Percentiles rank a stretch among this genome's conserved stretches.
Evolutionary conservation across 768 basidiomycete species (phyloP).

Genomic region (Auriscalpium vulgare): DNA sequence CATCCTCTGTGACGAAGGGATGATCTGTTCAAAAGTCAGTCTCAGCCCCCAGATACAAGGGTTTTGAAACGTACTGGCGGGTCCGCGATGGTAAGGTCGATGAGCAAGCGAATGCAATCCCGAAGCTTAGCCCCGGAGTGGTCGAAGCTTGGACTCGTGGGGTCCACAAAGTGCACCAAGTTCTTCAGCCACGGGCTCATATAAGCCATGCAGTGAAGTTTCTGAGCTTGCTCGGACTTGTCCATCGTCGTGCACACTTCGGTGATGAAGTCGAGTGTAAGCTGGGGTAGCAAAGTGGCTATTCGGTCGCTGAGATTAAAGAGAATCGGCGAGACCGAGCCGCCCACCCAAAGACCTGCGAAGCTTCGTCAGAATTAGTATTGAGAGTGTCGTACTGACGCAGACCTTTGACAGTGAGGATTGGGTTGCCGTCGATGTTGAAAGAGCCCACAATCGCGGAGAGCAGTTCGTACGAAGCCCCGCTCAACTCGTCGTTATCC

Average conservation of each 20-base stretch:
- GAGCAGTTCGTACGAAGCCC: constrained; percentile 73
- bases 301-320: constrained; percentile 62
- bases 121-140: constrained; percentile 67
- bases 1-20: constrained; percentile 56
- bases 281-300: constrained; percentile 65
- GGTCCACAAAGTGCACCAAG: constrained; percentile 60
- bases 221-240: constrained; percentile 39
- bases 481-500: constrained; percentile 68
- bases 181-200: constrained; percentile 88
- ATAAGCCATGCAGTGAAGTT: constrained; percentile 71
- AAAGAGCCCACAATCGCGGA: constrained; percentile 69
- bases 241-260: constrained; percentile 69
- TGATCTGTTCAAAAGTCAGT: constrained; percentile 35
- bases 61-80: constrained; percentile 44
- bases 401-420: constrained; percentile 64
- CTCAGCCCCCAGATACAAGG: too few species aligned
- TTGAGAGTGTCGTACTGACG: not conserved
- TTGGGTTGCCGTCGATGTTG: constrained; percentile 66
- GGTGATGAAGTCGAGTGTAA: constrained; percentile 85
- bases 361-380: not conserved
- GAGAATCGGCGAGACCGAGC: constrained; percentile 41
- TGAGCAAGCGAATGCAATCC: constrained; percentile 72
- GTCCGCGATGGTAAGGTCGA: constrained; percentile 66
- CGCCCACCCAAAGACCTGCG: constrained; percentile 44
- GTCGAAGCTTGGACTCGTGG: constrained; percentile 59